These are phyloP conservation scores for Sporobolomyces phaffii DNA, from an alignment of 768 basidiomycete species.

Conservation along the genomic window DNA sequence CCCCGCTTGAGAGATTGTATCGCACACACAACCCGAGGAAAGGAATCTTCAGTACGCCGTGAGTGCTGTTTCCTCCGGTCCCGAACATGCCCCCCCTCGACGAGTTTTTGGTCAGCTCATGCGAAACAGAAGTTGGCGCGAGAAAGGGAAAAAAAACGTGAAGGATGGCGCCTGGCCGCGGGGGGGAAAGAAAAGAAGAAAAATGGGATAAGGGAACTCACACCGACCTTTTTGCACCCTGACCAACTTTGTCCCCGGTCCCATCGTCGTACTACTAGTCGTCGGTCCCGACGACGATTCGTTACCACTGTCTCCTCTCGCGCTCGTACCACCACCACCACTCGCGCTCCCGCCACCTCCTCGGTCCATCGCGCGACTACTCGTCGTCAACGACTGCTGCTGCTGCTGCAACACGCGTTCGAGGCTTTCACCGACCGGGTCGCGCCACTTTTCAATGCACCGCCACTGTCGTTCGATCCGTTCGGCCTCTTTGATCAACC, in stretches of 20 bases:
- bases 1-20: no score
- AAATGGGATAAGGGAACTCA: background rate
- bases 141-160: no score
- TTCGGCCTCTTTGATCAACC: slow-evolving; percentile 35
- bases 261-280: background rate
- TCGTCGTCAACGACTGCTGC: no score
- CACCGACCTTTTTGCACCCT: slow-evolving; percentile 10
- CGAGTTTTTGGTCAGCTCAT: no score
- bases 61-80: no score
- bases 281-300: background rate
- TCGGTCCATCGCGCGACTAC: background rate
- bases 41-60: no score
- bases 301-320: slow-evolving; percentile 1
- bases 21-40: no score
- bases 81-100: no score
- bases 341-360: background rate
- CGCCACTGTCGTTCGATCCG: slow-evolving; percentile 35
- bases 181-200: background rate
- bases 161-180: no score
- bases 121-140: no score
- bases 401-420: slow-evolving; percentile 31
- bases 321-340: background rate
- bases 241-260: background rate
- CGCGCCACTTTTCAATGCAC: slow-evolving; percentile 34
- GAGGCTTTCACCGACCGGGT: slow-evolving; percentile 36